These are phyloP conservation scores for Pigoraptor vietnamica DNA, from an alignment of 78 protist species.

Conservation along the genomic window DNA sequence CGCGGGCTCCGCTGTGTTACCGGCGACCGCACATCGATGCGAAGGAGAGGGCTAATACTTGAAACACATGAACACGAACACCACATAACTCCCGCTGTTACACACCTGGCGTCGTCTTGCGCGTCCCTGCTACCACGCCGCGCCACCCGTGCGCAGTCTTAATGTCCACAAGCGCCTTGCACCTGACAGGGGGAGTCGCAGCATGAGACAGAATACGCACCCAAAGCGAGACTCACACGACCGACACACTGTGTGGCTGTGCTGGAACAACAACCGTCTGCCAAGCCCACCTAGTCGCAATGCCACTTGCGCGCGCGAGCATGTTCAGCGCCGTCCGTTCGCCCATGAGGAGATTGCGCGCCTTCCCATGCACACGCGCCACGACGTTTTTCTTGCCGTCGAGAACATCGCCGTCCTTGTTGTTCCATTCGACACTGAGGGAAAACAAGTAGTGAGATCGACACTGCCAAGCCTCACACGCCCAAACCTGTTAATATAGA, in stretches of 20 bases:
- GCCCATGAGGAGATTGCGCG: slow-evolving; percentile 68
- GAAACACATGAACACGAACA: neutral
- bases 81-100: too few species aligned
- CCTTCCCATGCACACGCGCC: slow-evolving; percentile 70
- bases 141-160: neutral
- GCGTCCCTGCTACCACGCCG: slow-evolving; percentile 77
- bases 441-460: neutral
- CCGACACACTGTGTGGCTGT: neutral
- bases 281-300: slow-evolving; percentile 53
- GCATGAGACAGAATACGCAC: neutral
- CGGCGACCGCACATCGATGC: too few species aligned
- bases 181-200: neutral
- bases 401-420: slow-evolving; percentile 51
- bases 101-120: slow-evolving; percentile 92
- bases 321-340: slow-evolving; percentile 86
- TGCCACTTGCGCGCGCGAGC: slow-evolving; percentile 72
- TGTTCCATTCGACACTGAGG: slow-evolving; percentile 49
- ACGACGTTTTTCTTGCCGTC: neutral
- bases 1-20: neutral
- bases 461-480: neutral
- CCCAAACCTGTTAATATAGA: neutral
- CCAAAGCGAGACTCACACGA: neutral
- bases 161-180: neutral
- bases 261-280: neutral
- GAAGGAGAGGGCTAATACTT: too few species aligned